phyloP scores from a whole-genome alignment of 345 rosid species.

The Bretschneidera sinensis region DNA sequence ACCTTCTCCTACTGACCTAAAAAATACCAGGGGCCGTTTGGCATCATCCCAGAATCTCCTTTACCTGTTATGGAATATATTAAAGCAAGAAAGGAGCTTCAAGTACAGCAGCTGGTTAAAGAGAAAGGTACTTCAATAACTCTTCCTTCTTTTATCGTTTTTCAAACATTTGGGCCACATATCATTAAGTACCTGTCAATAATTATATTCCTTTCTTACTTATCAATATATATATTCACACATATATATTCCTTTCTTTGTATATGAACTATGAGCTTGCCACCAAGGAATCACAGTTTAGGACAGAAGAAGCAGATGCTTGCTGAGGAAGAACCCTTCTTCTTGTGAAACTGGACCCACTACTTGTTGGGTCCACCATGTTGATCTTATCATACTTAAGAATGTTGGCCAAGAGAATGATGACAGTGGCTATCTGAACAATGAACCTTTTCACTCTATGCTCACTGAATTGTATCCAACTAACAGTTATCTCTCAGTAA shows the following conservation, averaged over 20 bases:
- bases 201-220: neutral
- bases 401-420: too few relatives aligned
- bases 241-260: too few relatives aligned
- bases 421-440: slow-evolving; percentile 9
- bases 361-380: slow-evolving; percentile 17
- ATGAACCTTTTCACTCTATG: slow-evolving; percentile 9
- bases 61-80: slow-evolving; percentile 49
- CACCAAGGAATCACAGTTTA: slow-evolving; percentile 18
- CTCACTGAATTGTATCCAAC: slow-evolving; percentile 3
- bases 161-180: slow-evolving; percentile 75
- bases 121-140: slow-evolving; percentile 48
- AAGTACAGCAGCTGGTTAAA: slow-evolving; percentile 54
- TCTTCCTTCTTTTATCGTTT: slow-evolving; percentile 56
- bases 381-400: slow-evolving; percentile 11
- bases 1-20: slow-evolving; percentile 43
- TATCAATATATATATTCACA: too few relatives aligned
- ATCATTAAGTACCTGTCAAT: neutral
- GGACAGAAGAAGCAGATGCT: slow-evolving; percentile 23
- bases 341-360: slow-evolving; percentile 30
- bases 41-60: slow-evolving; percentile 82
- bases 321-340: slow-evolving; percentile 30
- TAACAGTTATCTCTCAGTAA: slow-evolving; percentile 14
- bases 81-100: slow-evolving; percentile 42
- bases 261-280: slow-evolving; percentile 24
- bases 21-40: slow-evolving; percentile 24